phyloP scores from a whole-genome alignment of 164 flowering plant genomes.

The Pachysandra terminalis region DNA sequence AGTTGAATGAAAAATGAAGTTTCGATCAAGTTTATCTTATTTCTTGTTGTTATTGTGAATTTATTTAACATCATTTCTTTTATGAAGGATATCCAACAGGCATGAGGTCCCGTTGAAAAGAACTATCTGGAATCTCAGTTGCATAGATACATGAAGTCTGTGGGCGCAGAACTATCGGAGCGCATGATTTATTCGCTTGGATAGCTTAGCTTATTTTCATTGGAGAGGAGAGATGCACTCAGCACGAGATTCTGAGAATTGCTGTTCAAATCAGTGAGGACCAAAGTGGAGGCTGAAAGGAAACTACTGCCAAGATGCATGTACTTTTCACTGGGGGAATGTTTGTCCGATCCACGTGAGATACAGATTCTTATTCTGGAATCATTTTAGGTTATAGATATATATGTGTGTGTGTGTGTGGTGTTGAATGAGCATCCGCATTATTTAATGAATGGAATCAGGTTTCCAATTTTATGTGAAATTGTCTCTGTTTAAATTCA shows the following conservation, averaged over 20 bases:
- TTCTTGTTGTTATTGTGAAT: not conserved
- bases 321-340: not conserved
- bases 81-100: constrained; percentile 49
- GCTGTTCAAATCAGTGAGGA: not conserved
- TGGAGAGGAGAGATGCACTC: not conserved
- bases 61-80: not conserved
- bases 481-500: not conserved
- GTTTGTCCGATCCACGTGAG: not conserved
- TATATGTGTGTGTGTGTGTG: too few species aligned
- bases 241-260: not conserved
- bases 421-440: too few species aligned
- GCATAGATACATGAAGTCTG: constrained; percentile 52
- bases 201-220: constrained; percentile 8
- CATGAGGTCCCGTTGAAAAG: constrained; percentile 26
- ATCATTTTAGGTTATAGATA: too few species aligned
- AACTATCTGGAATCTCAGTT: constrained; percentile 44
- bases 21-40: too few species aligned
- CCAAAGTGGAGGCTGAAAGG: not conserved
- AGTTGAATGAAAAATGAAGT: too few species aligned
- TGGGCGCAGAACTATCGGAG: constrained; percentile 57
- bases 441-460: too few species aligned
- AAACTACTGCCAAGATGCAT: not conserved
- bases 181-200: constrained; percentile 59
- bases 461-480: not conserved
- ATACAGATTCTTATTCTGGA: not conserved